phyloP scores from a whole-genome alignment of 192 early-diverging fungal species.

The Borealophlyctis nickersoniae region DNA sequence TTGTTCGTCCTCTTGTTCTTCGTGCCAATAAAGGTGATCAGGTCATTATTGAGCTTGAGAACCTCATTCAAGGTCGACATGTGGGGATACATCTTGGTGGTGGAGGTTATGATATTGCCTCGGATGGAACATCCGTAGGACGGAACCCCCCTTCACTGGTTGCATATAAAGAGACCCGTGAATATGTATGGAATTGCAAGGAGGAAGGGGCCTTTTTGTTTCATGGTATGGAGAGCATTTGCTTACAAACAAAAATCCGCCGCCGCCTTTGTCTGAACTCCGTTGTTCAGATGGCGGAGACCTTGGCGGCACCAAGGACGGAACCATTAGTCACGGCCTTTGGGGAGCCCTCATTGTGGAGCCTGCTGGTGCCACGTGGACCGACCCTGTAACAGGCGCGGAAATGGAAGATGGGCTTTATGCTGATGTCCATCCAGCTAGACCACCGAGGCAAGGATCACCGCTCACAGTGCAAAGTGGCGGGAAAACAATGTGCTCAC shows the following conservation, averaged over 20 bases:
- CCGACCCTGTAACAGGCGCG: slow-evolving; percentile 3
- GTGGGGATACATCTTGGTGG: slow-evolving; percentile 5
- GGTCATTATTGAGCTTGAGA: slow-evolving; percentile 3
- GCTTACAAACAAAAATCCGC: too few species aligned
- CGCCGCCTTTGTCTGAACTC: too few species aligned
- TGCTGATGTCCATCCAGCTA: slow-evolving; percentile 17
- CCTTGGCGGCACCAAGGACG: slow-evolving; percentile 1
- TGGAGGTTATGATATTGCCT: slow-evolving; percentile 1
- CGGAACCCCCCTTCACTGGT: slow-evolving; percentile 9
- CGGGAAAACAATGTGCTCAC: too few species aligned
- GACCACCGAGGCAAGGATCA: not conserved
- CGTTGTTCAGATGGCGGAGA: not conserved
- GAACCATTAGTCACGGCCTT: slow-evolving; percentile 9
- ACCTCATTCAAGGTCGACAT: not conserved
- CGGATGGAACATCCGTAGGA: slow-evolving; percentile 4
- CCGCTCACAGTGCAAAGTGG: too few species aligned
- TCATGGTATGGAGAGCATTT: slow-evolving; percentile 7
- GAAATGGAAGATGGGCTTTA: slow-evolving; percentile 2
- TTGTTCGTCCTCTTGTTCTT: slow-evolving; percentile 13
- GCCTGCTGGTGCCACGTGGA: slow-evolving; percentile 11
- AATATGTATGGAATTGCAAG: slow-evolving; percentile 10
- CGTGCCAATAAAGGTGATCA: not conserved
- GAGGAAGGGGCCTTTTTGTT: slow-evolving; percentile 9
- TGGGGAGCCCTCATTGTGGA: slow-evolving; percentile 13
- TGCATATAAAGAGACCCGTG: not conserved